Conservation (phyloP, 768 basidiomycete genomes). For the Boletus insuetus region DNA sequence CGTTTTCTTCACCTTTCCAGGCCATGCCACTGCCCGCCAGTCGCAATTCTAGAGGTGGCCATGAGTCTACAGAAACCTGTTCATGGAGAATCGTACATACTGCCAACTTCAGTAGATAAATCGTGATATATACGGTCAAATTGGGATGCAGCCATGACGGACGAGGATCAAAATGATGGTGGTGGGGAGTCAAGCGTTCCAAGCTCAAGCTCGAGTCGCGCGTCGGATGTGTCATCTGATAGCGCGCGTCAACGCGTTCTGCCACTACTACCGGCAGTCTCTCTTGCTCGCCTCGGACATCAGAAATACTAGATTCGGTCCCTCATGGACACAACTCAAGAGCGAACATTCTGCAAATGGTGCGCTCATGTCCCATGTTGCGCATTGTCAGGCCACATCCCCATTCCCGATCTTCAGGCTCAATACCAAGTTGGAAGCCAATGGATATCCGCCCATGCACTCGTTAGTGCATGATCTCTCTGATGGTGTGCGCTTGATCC, state of each 20-base stretch:
- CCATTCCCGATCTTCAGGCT: conserved; percentile 55
- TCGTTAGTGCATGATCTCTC: conserved; percentile 89
- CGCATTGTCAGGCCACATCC: neutral
- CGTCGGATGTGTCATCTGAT: neutral
- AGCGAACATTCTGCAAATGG: conserved; percentile 93
- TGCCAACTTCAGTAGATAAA: conserved; percentile 68
- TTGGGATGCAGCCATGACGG: conserved; percentile 62
- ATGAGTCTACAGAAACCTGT: neutral
- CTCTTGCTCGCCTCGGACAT: neutral
- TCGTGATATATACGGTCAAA: conserved; percentile 84
- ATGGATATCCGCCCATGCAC: conserved; percentile 83
- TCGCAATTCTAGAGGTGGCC: conserved; percentile 64
- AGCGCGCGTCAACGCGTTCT: too few species aligned
- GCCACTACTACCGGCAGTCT: neutral
- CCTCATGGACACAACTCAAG: conserved; percentile 45
- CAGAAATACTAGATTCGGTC: too few species aligned
- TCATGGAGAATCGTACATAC: conserved; percentile 47
- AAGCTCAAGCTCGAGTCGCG: too few species aligned
- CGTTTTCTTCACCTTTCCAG: conserved; percentile 81
- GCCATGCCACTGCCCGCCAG: conserved; percentile 89
- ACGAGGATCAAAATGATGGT: neutral
- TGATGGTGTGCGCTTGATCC: conserved; percentile 93
- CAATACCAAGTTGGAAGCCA: conserved; percentile 88
- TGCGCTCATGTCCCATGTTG: conserved; percentile 28
- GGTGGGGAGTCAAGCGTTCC: too few species aligned